Base-by-base conservation (phyloP, 495 filamentous ascomycete species). In the Penicillium crystallinum region DNA sequence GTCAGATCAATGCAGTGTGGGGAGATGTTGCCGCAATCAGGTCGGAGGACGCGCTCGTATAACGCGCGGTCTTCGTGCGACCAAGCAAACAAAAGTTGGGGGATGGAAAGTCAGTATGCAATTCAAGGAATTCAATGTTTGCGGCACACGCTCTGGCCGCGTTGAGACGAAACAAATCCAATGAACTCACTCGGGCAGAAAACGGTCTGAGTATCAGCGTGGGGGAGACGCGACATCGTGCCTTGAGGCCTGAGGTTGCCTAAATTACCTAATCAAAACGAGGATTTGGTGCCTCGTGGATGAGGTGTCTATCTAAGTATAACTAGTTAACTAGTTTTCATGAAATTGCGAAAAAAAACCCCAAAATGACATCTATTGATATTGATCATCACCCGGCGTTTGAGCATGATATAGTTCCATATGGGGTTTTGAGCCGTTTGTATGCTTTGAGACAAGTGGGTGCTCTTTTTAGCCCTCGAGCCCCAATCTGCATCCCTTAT, bases 51-150 rank as follows among this genome's bases (percentile, higher is more conserved):
- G 62, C 62, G 62, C 62, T 57, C 54, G 56, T 62, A 54, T 40
- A 62, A 62, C 62, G 59, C 62, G 62, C 54, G 47, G 59, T 23
- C 17, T 39, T 62, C 53, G 53, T 53, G 62, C 53, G 53, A 52
- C 56, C 19, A 33, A 57, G 56, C 49, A 55, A 54, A 53, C 45
- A 31, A 17, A 34, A 25, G 8, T 38, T 48, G 22, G n/a, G 33
- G 21, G 34, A 8, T 12, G 6, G 7, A 8, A 17, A 35, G 5
- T 11, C 3, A 8, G 36, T 17, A 6, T 34, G 19, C 14, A 42
- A 25, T 23, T 34, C 6, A 23, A 23, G 14, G 2, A 17, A 38
- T 41, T 0, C n/a, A 10, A 7, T 42, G 19, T 10, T 42, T 15
- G 48, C 48, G 27, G 40, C 30, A 50, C 29, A 15, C 38, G 19